Evolutionary conservation across 2,329 filamentous ascomycete species (phyloP).

Genomic region (Fusarium oxysporum): DNA sequence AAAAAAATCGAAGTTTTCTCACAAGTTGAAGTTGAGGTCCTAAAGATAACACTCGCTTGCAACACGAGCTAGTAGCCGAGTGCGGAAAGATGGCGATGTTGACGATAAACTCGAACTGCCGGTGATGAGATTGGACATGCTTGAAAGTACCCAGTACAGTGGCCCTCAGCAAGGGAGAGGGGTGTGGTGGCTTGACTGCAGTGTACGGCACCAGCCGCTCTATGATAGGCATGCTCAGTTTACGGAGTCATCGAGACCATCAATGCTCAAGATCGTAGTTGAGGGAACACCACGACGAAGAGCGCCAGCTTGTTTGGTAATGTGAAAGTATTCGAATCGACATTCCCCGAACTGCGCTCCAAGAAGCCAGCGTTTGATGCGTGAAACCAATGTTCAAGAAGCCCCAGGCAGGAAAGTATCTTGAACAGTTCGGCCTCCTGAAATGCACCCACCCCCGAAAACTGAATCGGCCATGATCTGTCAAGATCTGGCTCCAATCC

Average conservation of each 20-base stretch:
- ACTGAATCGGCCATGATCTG: background rate
- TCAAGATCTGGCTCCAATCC: conserved; percentile 15
- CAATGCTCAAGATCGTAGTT: background rate
- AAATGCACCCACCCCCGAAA: background rate
- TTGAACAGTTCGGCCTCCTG: background rate
- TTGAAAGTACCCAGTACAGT: background rate
- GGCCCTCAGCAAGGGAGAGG: conserved; percentile 6
- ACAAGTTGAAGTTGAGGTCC: background rate
- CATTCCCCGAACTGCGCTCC: background rate
- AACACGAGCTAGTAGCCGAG: conserved; percentile 11
- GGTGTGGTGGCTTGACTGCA: background rate
- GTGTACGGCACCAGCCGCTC: background rate
- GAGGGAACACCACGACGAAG: background rate
- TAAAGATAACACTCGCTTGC: conserved; percentile 2
- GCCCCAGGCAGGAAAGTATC: background rate
- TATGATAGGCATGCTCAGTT: background rate
- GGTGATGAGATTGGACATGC: conserved; percentile 5
- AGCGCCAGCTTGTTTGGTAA: background rate
- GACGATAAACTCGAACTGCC: background rate
- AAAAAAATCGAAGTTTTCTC: background rate
- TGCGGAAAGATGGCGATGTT: background rate
- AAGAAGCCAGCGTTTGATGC: background rate
- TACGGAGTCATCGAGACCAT: background rate
- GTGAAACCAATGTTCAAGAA: background rate
- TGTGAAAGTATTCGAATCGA: background rate